Base-by-base conservation (phyloP, 2,329 filamentous ascomycete genomes). In the Aspergillus cejpii region DNA sequence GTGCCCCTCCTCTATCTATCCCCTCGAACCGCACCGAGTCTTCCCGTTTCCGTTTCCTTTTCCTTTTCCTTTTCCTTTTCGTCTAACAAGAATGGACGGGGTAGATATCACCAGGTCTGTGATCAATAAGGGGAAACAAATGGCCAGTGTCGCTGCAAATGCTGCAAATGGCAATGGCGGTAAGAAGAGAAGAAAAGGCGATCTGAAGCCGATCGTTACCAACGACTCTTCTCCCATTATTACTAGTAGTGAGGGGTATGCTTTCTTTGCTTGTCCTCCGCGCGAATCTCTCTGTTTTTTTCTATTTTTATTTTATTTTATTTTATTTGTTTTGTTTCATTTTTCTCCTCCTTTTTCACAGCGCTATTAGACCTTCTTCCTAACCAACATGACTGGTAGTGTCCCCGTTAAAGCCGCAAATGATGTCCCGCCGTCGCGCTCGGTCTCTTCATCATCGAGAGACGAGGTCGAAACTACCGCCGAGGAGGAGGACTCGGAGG, bases 401-500 rank as follows among this genome's bases (percentile, higher is more conserved):
- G 54, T 51, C 49, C 53, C 51, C 31, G 31, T 34, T 15, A 34
- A 34, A 15, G 15, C 31, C 51, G 52, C 66, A 61, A 74, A 76
- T 66, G 67, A 70, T 51, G 70, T 73, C 68, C 73, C 74, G 73
- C 76, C 80, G 70, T 83, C 72, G 75, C 77, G 83, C 58, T 91
- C 88, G 51, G 85, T 87, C 41, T 85, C 86, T 42, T 80, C 81
- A 41, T 86, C 82, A 44, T 86, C 86, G 37, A 83, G 81, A 57
- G 89, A 91, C 70, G 90, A 95, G 66, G 78, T 80, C 68, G 90
- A 96, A 61, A 90, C 92, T 65, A 94, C 91, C 29, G 91, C 90
- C 63, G 92, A 97, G 66, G 92, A 98, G 72, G 92, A 98, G 72
- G 92, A 98, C 70, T 95, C 88, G 38, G 91, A 97, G 71, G 92